A percentile compares a stretch with the other conserved stretches of the same genome.
phyloP scores from a whole-genome alignment of 1,284 basidiomycete genomes.

The Coniferiporia weirii region DNA sequence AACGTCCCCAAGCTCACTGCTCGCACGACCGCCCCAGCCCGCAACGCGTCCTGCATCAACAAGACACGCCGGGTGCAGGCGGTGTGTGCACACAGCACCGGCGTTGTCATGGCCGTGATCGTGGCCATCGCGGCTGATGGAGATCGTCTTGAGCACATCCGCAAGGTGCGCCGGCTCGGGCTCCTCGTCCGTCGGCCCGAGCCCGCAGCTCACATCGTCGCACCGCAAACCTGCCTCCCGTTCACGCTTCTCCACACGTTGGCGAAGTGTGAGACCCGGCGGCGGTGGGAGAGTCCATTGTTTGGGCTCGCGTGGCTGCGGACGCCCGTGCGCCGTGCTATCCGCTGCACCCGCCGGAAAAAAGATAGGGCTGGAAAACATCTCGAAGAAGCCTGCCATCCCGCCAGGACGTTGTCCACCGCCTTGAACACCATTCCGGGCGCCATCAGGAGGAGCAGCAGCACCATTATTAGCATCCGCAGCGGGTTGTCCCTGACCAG shows the following conservation, averaged over 20 bases:
- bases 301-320: conserved; percentile 18
- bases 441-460: not conserved
- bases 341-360: not conserved
- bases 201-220: conserved; percentile 61
- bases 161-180: conserved; percentile 37
- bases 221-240: conserved; percentile 65
- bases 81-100: conserved; percentile 48
- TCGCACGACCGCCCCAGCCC: conserved; percentile 32
- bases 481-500: not conserved
- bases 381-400: not conserved
- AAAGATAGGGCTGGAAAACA: not conserved
- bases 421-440: too few species aligned
- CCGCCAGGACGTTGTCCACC: not conserved
- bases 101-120: conserved; percentile 12
- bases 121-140: conserved; percentile 30
- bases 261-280: conserved; percentile 59
- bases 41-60: conserved; percentile 71
- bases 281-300: conserved; percentile 48
- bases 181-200: conserved; percentile 73
- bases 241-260: conserved; percentile 63
- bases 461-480: not conserved
- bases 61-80: conserved; percentile 65
- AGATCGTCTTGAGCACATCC: conserved; percentile 38
- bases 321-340: not conserved
- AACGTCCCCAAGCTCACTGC: conserved; percentile 31